These are phyloP conservation scores for Exserohilum turcica DNA, from an alignment of 2,329 filamentous ascomycete species.

Conservation along the genomic window DNA sequence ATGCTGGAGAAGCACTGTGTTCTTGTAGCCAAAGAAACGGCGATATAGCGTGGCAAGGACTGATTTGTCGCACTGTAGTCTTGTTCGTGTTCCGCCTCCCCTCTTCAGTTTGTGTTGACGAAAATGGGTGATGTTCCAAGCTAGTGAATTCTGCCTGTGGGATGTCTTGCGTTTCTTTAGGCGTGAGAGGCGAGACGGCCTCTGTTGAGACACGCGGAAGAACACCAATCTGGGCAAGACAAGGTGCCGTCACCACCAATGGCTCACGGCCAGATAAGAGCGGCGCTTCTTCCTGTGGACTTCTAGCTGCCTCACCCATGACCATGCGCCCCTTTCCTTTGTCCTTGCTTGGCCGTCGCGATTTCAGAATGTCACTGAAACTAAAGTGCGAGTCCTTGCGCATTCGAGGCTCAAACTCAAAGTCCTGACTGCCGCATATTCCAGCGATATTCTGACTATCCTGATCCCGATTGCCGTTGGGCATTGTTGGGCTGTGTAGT, in stretches of 20 bases:
- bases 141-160: slow-evolving; percentile 1
- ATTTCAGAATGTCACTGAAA: slow-evolving; percentile 2
- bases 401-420: background rate
- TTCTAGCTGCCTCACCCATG: background rate
- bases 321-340: slow-evolving; percentile 9
- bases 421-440: background rate
- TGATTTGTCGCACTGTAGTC: background rate
- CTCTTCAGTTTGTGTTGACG: background rate
- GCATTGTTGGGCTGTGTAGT: background rate
- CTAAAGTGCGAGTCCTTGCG: slow-evolving; percentile 11
- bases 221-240: background rate
- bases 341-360: slow-evolving; percentile 6
- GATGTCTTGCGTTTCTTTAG: background rate
- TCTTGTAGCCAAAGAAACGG: background rate
- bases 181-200: background rate
- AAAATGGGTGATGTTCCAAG: background rate
- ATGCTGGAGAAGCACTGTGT: background rate
- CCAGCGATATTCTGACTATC: background rate
- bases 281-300: background rate
- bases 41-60: background rate
- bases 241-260: background rate
- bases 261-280: background rate
- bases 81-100: background rate
- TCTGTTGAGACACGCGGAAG: background rate
- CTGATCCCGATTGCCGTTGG: slow-evolving; percentile 1